Conservation (phyloP, 306 rosid species). For the Arachis stenosperma region DNA sequence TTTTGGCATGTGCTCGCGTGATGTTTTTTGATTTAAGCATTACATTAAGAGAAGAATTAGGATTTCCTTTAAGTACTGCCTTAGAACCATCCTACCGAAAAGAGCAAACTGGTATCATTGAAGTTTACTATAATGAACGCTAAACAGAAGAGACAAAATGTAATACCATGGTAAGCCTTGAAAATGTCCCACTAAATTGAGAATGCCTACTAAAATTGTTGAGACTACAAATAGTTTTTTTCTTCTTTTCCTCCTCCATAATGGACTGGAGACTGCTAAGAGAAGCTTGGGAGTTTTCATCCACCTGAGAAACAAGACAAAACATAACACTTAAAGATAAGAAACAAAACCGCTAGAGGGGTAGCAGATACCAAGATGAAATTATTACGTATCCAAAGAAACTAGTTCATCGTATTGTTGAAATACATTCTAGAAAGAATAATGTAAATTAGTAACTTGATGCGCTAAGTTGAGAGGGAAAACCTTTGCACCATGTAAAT, state of each 20-base stretch:
- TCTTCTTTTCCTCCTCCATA: conserved; percentile 80
- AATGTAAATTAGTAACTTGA: not conserved
- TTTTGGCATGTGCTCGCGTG: conserved; percentile 66
- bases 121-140: conserved; percentile 33
- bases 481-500: conserved; percentile 62
- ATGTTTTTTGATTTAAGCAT: conserved; percentile 63
- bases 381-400: not conserved
- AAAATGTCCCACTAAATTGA: conserved; percentile 85
- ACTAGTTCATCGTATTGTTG: conserved; percentile 12
- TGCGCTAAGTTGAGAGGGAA: conserved; percentile 30
- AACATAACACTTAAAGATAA: conserved; percentile 25
- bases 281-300: conserved; percentile 55
- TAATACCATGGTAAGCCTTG: conserved; percentile 74
- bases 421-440: conserved; percentile 20
- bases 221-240: conserved; percentile 52
- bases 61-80: conserved; percentile 82
- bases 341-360: conserved; percentile 25
- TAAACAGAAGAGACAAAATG: conserved; percentile 34
- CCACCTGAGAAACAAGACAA: conserved; percentile 52
- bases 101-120: conserved; percentile 37
- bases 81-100: conserved; percentile 86
- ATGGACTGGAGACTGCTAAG: conserved; percentile 72
- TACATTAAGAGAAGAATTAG: conserved; percentile 57
- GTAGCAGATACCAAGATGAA: conserved; percentile 15
- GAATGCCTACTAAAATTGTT: conserved; percentile 64